Conservation (phyloP, 305 asterid genomes). For the Stenogyne calaminthoides region DNA sequence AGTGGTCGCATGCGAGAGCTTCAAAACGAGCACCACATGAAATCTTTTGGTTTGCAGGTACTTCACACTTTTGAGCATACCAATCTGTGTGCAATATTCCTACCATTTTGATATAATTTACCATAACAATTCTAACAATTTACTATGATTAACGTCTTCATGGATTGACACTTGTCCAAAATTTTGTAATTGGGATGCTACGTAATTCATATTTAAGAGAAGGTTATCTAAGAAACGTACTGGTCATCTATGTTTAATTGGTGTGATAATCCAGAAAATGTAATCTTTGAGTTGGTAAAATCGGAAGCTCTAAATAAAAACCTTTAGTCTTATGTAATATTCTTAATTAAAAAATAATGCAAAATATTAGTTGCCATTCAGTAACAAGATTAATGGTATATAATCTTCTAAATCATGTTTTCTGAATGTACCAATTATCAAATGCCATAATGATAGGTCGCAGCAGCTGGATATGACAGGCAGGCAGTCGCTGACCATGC, state of each 20-base stretch:
- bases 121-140: neutral
- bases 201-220: neutral
- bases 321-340: neutral
- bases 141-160: neutral
- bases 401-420: slow-evolving; percentile 7
- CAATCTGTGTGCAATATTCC: neutral
- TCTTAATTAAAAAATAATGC: slow-evolving; percentile 1
- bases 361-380: slow-evolving; percentile 5
- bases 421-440: slow-evolving; percentile 25
- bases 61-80: slow-evolving; percentile 27
- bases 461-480: slow-evolving; percentile 95
- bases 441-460: slow-evolving; percentile 57
- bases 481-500: slow-evolving; percentile 99
- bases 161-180: neutral
- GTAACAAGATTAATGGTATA: neutral
- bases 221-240: neutral
- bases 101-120: slow-evolving; percentile 9
- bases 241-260: neutral
- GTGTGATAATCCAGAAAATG: neutral
- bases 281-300: neutral
- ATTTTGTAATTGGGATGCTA: neutral
- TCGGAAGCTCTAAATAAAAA: slow-evolving; percentile 11
- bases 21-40: slow-evolving; percentile 85
- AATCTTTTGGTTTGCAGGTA: slow-evolving; percentile 91
- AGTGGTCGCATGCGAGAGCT: slow-evolving; percentile 97